Conservation (phyloP, 2,329 filamentous ascomycete species). For the Hymenoscyphus occultus region DNA sequence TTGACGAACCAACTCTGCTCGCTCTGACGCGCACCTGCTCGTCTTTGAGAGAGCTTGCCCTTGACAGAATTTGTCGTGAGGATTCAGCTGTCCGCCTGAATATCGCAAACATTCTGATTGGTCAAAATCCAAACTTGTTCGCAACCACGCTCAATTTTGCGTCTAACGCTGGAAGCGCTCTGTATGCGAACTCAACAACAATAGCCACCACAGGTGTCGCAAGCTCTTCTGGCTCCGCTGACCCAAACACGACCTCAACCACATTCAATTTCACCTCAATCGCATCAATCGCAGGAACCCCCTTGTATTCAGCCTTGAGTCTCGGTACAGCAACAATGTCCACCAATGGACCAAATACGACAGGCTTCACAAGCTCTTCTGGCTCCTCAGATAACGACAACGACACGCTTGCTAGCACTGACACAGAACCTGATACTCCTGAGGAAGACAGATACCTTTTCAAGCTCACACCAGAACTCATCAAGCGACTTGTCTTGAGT, state of each 20-base stretch:
- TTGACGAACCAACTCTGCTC: background rate
- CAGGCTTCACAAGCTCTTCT: constrained; percentile 5
- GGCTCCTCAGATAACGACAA: constrained; percentile 18
- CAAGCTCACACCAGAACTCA: constrained; percentile 27
- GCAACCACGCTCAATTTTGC: too few species aligned
- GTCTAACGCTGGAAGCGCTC: too few species aligned
- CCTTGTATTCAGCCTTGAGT: too few species aligned
- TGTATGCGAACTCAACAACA: background rate
- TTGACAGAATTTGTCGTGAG: too few species aligned
- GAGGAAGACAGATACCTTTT: constrained; percentile 28
- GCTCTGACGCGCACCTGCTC: background rate
- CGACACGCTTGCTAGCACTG: constrained; percentile 24
- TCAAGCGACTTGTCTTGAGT: constrained; percentile 18
- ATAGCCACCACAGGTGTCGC: background rate
- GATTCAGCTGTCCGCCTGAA: too few species aligned
- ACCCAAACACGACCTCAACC: too few species aligned
- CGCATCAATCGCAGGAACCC: too few species aligned
- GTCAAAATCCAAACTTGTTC: too few species aligned
- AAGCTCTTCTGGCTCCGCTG: constrained; percentile 19
- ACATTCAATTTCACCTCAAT: too few species aligned
- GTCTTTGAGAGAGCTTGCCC: too few species aligned
- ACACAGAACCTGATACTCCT: constrained; percentile 27
- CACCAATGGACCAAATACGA: background rate
- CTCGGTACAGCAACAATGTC: background rate
- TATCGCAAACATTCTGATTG: too few species aligned